Evolutionary conservation across 2,329 filamentous ascomycete species (phyloP).

Genomic region (Colletotrichum lupini): DNA sequence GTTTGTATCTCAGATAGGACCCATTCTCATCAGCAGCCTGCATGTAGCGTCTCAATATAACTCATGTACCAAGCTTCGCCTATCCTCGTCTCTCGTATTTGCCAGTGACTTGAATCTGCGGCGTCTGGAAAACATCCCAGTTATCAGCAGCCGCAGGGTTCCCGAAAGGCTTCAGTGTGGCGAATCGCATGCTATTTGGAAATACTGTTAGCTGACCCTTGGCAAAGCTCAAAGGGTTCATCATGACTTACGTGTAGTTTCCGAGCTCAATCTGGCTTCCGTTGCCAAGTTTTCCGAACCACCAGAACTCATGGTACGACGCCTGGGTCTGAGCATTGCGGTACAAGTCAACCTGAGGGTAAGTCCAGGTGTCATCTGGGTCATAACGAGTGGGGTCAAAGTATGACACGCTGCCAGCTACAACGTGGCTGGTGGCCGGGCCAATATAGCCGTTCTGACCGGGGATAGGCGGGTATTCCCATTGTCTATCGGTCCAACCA

Average conservation of each 20-base stretch:
- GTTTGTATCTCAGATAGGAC: not conserved
- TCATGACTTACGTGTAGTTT: conserved; percentile 24
- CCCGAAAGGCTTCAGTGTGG: conserved; percentile 54
- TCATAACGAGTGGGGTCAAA: conserved; percentile 49
- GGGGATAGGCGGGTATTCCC: conserved; percentile 53
- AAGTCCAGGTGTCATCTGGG: conserved; percentile 51
- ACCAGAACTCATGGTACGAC: conserved; percentile 25
- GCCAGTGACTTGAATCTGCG: conserved; percentile 45
- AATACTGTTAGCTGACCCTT: not conserved
- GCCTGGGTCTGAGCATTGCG: conserved; percentile 36
- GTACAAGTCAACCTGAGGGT: conserved; percentile 44
- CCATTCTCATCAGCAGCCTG: not conserved
- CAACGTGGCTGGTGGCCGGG: conserved; percentile 47
- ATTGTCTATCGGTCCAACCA: conserved; percentile 51
- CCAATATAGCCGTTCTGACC: conserved; percentile 54
- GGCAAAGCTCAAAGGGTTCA: rapidly evolving
- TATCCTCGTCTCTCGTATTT: conserved; percentile 17
- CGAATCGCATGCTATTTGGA: conserved; percentile 48
- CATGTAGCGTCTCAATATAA: not conserved
- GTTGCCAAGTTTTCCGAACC: conserved; percentile 35
- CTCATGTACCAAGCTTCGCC: not conserved
- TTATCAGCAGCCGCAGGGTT: conserved; percentile 52
- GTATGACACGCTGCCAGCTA: conserved; percentile 40
- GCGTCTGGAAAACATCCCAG: conserved; percentile 53
- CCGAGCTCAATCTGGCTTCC: conserved; percentile 29